Base-by-base conservation (phyloP, 2,329 filamentous ascomycete species). In the Calonectria fujianensis region DNA sequence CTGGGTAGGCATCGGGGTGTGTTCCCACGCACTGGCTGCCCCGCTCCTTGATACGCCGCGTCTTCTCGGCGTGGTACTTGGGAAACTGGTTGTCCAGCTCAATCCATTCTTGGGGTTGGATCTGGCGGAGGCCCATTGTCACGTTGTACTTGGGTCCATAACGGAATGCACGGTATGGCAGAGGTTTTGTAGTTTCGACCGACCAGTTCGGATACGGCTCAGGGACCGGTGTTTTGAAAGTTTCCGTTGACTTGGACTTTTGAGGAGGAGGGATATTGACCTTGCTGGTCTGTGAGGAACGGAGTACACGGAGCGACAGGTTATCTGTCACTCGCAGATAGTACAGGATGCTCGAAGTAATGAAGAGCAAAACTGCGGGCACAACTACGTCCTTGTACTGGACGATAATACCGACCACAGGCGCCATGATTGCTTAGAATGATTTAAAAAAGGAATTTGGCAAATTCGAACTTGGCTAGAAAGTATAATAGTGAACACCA, bases 61-160 rank as follows among this genome's bases (percentile, higher is more conserved):
- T 89, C 84, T 97, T 97, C 77, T 93, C 90, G 39, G 89, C 89
- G 84, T 97, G 94, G 82, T 89, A 97, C 69, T 90, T 91, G 1
- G 92, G 89, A 82, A 91, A 97, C 61, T 96, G 90, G 81, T 94
- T 96, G 85, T 97, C 95, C 32, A 97, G 90, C 84, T 97, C 94
- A 80, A 96, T 95, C 94, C 94, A 96, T 72, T 95, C 92, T 69
- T 93, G 90, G 84, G 91, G 92, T 39, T 91, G 87, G 86, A 95
- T 90, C 11, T 88, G 90, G n/a, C 94, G 90, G 2, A 96, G 87
- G 0, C 94, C 94, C 93, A 96, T 94, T 1, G 93, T 96, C 73
- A 95, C 89, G 80, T 94, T 90, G 83, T 96, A 95, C 75, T 92
- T 94, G 10, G 94, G 94, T 0, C 94, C 94, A 82, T 95, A 91